These are phyloP conservation scores for Trichoderma endophyticum DNA, from an alignment of 2,329 filamentous ascomycete species.

Conservation along the genomic window DNA sequence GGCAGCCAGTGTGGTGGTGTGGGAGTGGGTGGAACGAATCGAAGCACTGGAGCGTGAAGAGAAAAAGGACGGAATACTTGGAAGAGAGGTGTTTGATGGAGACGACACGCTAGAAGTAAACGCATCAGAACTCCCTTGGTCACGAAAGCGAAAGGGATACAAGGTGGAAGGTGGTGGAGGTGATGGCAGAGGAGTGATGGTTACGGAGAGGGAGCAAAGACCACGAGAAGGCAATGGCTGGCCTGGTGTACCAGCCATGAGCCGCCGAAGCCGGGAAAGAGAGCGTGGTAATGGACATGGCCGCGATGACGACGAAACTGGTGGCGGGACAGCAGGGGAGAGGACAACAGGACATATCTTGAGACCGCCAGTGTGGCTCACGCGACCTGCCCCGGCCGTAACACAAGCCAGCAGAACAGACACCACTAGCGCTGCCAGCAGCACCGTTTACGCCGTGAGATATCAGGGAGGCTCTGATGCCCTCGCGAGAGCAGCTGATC, in stretches of 20 bases:
- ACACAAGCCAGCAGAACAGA: conserved; percentile 61
- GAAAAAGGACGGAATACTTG: conserved; percentile 88
- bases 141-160: conserved; percentile 36
- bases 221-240: conserved; percentile 27
- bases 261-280: conserved; percentile 26
- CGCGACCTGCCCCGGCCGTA: conserved; percentile 51
- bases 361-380: conserved; percentile 53
- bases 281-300: conserved; percentile 20
- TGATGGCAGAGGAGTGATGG: conserved; percentile 17
- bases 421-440: conserved; percentile 61
- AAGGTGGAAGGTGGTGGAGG: conserved; percentile 26
- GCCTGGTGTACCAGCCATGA: conserved; percentile 29
- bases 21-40: conserved; percentile 97
- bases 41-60: conserved; percentile 90
- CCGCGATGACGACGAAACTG: conserved; percentile 20
- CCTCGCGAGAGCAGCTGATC: conserved; percentile 46
- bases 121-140: conserved; percentile 50
- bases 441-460: conserved; percentile 61
- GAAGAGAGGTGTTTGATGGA: conserved; percentile 87
- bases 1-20: conserved; percentile 92
- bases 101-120: conserved; percentile 81
- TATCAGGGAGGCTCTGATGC: conserved; percentile 58
- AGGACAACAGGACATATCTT: conserved; percentile 36
- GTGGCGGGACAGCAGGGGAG: conserved; percentile 28
- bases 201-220: conserved; percentile 21